Conservation (phyloP, 257 asterid species). For the Voacanga thouarsii region DNA sequence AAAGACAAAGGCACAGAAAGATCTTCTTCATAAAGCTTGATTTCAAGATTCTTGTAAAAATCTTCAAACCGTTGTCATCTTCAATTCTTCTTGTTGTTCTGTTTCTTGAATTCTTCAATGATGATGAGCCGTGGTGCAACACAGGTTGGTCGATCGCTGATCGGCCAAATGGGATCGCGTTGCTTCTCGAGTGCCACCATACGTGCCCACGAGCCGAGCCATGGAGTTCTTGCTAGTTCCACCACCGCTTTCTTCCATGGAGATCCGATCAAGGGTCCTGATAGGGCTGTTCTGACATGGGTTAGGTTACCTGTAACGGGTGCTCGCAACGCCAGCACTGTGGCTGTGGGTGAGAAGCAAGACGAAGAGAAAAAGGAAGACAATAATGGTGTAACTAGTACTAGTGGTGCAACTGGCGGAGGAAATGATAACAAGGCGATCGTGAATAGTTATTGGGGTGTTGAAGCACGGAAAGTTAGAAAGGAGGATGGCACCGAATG, state of each 20-base stretch:
- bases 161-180: conserved; percentile 37
- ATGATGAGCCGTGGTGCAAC: conserved; percentile 61
- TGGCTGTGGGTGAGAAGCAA: conserved; percentile 46
- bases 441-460: conserved; percentile 67
- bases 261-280: conserved; percentile 19
- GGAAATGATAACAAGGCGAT: conserved; percentile 24
- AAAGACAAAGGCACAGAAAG: background rate
- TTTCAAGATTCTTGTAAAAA: background rate
- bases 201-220: conserved; percentile 18
- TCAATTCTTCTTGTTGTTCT: background rate
- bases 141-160: conserved; percentile 32
- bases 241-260: conserved; percentile 13
- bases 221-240: conserved; percentile 4
- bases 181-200: conserved; percentile 37
- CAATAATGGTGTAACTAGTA: conserved; percentile 14
- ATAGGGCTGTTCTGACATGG: conserved; percentile 25
- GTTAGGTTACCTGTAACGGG: conserved; percentile 27
- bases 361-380: conserved; percentile 22
- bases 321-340: conserved; percentile 44
- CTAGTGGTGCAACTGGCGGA: conserved; percentile 19
- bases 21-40: background rate
- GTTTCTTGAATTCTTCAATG: background rate
- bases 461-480: conserved; percentile 42
- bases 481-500: conserved; percentile 74
- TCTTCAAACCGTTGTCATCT: background rate